phyloP scores from a whole-genome alignment of 1,139 yeast genomes.

The Debaryomycetaceae sp. region DNA sequence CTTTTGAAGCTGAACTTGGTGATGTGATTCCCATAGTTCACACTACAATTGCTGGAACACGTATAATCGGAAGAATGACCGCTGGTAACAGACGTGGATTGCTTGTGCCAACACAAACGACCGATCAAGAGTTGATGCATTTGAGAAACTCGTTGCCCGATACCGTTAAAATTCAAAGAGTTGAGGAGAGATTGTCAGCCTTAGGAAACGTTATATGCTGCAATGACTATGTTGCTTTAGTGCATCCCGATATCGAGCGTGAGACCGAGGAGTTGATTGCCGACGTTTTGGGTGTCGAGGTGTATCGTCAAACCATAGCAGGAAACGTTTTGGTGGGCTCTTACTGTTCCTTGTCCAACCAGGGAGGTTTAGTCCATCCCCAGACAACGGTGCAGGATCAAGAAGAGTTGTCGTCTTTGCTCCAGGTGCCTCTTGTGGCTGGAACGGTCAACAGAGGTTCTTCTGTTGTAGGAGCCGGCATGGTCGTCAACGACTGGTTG shows the following conservation, averaged over 20 bases:
- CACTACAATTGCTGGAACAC: slow-evolving; percentile 96
- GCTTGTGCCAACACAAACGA: slow-evolving; percentile 94
- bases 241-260: slow-evolving; percentile 98
- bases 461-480: slow-evolving; percentile 95
- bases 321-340: slow-evolving; percentile 98
- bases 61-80: slow-evolving; percentile 97
- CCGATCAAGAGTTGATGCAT: slow-evolving; percentile 99
- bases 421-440: slow-evolving; percentile 97
- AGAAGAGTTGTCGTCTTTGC: slow-evolving; percentile 91
- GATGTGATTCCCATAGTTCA: slow-evolving; percentile 95
- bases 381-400: slow-evolving; percentile 97
- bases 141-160: slow-evolving; percentile 97
- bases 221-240: slow-evolving; percentile 97
- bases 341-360: slow-evolving; percentile 90
- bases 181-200: slow-evolving; percentile 95
- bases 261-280: slow-evolving; percentile 99
- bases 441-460: slow-evolving; percentile 99
- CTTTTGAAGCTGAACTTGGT: slow-evolving; percentile 96
- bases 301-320: slow-evolving; percentile 97
- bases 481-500: slow-evolving; percentile 98
- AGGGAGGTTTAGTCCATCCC: slow-evolving; percentile 98
- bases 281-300: slow-evolving; percentile 98
- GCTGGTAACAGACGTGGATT: slow-evolving; percentile 98
- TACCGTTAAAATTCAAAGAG: slow-evolving; percentile 91
- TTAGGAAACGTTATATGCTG: slow-evolving; percentile 98